phyloP scores from a whole-genome alignment of 2,329 filamentous ascomycete genomes.

The Aschersonia sp. region DNA sequence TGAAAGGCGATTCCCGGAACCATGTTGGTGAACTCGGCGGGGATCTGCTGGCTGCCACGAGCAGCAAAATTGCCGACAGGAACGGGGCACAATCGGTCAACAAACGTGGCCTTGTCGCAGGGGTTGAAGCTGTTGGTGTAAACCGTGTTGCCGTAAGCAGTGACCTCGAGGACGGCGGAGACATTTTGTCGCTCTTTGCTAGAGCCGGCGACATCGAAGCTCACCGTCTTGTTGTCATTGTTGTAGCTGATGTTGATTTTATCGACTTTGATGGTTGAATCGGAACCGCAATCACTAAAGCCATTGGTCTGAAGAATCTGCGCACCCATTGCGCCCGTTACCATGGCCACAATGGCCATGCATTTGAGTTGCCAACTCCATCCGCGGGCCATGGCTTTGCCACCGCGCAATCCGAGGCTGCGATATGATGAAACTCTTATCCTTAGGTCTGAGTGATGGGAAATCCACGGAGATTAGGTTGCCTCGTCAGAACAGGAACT shows the following conservation, averaged over 20 bases:
- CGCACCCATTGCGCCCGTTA: slow-evolving; percentile 39
- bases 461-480: too few species aligned
- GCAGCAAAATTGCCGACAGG: slow-evolving; percentile 63
- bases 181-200: slow-evolving; percentile 67
- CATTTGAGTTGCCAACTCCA: slow-evolving; percentile 12
- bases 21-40: slow-evolving; percentile 51
- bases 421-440: neutral
- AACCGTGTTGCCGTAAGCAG: slow-evolving; percentile 69
- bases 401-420: neutral
- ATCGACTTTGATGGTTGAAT: slow-evolving; percentile 49
- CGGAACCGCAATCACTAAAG: slow-evolving; percentile 54
- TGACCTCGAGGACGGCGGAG: slow-evolving; percentile 58
- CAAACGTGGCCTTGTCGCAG: slow-evolving; percentile 51
- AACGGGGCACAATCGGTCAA: slow-evolving; percentile 72
- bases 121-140: slow-evolving; percentile 76
- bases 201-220: slow-evolving; percentile 69
- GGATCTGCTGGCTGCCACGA: slow-evolving; percentile 55
- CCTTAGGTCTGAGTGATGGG: too few species aligned
- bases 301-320: slow-evolving; percentile 69
- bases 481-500: too few species aligned
- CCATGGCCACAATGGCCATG: slow-evolving; percentile 17
- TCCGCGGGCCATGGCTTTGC: slow-evolving; percentile 17
- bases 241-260: slow-evolving; percentile 68
- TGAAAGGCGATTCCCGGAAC: slow-evolving; percentile 84
- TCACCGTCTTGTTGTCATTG: slow-evolving; percentile 54